Percentiles rank a stretch among this genome's conserved stretches.
Conservation (phyloP, 2,329 filamentous ascomycete species). For the Phialophora macrospora region DNA sequence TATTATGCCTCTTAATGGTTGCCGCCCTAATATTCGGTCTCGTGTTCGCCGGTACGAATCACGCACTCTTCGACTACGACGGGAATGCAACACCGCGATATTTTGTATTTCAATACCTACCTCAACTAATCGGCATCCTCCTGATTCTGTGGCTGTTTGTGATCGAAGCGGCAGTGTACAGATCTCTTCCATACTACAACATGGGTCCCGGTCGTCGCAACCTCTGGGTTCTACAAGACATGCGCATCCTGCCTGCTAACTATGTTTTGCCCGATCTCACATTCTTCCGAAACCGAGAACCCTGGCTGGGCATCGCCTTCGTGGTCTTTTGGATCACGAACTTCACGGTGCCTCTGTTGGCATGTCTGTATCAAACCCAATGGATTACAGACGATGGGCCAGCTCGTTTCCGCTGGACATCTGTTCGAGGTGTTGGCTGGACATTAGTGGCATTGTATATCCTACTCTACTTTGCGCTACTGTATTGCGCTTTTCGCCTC, state of each 20-base stretch:
- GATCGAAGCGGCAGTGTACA: slow-evolving; percentile 73
- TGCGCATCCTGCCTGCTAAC: slow-evolving; percentile 64
- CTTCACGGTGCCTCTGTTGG: slow-evolving; percentile 80
- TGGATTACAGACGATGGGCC: slow-evolving; percentile 64
- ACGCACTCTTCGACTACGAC: slow-evolving; percentile 71
- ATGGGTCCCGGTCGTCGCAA: slow-evolving; percentile 58
- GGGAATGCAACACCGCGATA: slow-evolving; percentile 74
- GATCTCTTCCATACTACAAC: slow-evolving; percentile 76
- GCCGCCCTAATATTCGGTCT: slow-evolving; percentile 74
- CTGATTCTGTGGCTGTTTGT: slow-evolving; percentile 78
- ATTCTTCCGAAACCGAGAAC: slow-evolving; percentile 71
- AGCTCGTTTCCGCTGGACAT: slow-evolving; percentile 75
- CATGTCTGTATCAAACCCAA: slow-evolving; percentile 72
- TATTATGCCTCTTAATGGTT: slow-evolving; percentile 71
- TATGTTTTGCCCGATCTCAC: slow-evolving; percentile 70
- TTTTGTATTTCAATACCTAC: slow-evolving; percentile 84
- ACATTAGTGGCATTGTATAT: slow-evolving; percentile 74
- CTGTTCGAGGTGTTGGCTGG: slow-evolving; percentile 79
- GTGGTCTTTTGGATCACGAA: slow-evolving; percentile 76
- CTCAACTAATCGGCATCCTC: slow-evolving; percentile 73
- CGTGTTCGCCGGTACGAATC: slow-evolving; percentile 65
- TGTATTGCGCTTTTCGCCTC: slow-evolving; percentile 69
- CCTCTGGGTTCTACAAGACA: slow-evolving; percentile 67
- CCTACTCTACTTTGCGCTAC: slow-evolving; percentile 63
- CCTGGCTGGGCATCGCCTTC: slow-evolving; percentile 68